A percentile compares a stretch with the other conserved stretches of the same genome.
Evolutionary conservation across 2,329 filamentous ascomycete species (phyloP).

Genomic region (Penicillium frequentans): DNA sequence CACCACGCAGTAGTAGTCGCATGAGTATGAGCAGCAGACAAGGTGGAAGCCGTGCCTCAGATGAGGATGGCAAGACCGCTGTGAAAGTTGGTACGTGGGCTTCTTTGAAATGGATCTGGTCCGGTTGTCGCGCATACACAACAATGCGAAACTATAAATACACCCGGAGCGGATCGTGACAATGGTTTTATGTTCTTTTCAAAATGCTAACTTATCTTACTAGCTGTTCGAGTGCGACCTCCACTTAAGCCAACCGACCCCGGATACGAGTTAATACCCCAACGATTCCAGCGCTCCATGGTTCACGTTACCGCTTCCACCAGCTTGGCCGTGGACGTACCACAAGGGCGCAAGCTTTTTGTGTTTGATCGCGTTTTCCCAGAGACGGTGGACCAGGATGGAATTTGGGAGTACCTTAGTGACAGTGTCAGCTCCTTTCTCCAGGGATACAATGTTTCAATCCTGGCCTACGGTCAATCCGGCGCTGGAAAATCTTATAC

Average conservation of each 20-base stretch:
- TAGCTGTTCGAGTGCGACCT: constrained; percentile 90
- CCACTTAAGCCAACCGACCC: constrained; percentile 81
- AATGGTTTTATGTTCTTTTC: not conserved
- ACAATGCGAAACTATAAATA: not conserved
- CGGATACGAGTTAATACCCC: constrained; percentile 90
- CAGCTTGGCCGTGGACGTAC: constrained; percentile 82
- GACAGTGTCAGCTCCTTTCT: constrained; percentile 89
- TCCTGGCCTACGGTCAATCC: constrained; percentile 95
- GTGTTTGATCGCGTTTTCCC: constrained; percentile 95
- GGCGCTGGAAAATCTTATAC: constrained; percentile 98
- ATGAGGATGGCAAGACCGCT: constrained; percentile 85
- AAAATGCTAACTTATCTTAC: constrained; percentile 1
- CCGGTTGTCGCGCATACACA: not conserved
- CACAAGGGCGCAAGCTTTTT: constrained; percentile 90
- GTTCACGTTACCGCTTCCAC: constrained; percentile 86
- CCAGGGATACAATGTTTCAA: constrained; percentile 97
- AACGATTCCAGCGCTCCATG: constrained; percentile 90
- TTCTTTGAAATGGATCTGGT: not conserved
- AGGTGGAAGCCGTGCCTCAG: constrained; percentile 77
- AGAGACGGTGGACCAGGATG: constrained; percentile 79
- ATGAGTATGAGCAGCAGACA: constrained; percentile 76
- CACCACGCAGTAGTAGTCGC: constrained; percentile 77
- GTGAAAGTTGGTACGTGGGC: constrained; percentile 87
- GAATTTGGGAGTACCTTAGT: constrained; percentile 88
- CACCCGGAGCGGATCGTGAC: not conserved